Conservation (phyloP, 2,329 filamentous ascomycete genomes). For the Xylariomycetidae sp. region DNA sequence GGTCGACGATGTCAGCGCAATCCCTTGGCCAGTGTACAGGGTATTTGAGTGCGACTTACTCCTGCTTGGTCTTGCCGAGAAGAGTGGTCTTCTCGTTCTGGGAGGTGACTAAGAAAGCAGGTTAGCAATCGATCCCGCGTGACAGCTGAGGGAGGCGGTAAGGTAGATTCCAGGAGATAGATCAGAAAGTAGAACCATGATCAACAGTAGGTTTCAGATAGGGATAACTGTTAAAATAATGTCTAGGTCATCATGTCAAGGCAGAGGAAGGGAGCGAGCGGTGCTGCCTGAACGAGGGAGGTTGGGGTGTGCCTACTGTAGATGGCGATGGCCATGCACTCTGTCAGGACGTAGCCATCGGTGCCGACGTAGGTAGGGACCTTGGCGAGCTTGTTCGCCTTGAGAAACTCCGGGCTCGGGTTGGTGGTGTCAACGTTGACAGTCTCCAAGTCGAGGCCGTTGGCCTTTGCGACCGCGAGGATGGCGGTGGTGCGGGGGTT, state of each 20-base stretch:
- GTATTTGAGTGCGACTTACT: slow-evolving; percentile 49
- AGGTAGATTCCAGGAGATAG: too few species aligned
- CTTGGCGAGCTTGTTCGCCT: slow-evolving; percentile 83
- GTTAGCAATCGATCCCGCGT: slow-evolving; percentile 15
- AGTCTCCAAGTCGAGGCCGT: slow-evolving; percentile 85
- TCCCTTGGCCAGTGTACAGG: neutral
- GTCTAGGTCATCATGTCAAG: slow-evolving; percentile 64
- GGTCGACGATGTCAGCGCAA: slow-evolving; percentile 19
- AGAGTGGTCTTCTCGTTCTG: slow-evolving; percentile 99
- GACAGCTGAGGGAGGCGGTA: too few species aligned
- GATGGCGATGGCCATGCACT: slow-evolving; percentile 92
- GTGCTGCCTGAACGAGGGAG: too few species aligned
- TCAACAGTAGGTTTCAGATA: slow-evolving; percentile 95
- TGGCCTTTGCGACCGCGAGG: slow-evolving; percentile 93
- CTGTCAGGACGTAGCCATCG: slow-evolving; percentile 84
- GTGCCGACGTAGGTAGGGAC: slow-evolving; percentile 87
- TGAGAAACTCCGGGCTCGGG: slow-evolving; percentile 69
- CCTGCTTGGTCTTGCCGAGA: slow-evolving; percentile 99
- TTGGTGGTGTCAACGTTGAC: slow-evolving; percentile 64
- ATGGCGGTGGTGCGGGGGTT: slow-evolving; percentile 88
- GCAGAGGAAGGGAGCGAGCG: slow-evolving; percentile 6
- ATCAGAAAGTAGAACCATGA: slow-evolving; percentile 79
- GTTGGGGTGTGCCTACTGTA: slow-evolving; percentile 99
- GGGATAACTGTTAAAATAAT: slow-evolving; percentile 90
- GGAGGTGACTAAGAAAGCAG: slow-evolving; percentile 67